phyloP scores from a whole-genome alignment of 345 rosid genomes.

The Eucalyptus tenuipes region DNA sequence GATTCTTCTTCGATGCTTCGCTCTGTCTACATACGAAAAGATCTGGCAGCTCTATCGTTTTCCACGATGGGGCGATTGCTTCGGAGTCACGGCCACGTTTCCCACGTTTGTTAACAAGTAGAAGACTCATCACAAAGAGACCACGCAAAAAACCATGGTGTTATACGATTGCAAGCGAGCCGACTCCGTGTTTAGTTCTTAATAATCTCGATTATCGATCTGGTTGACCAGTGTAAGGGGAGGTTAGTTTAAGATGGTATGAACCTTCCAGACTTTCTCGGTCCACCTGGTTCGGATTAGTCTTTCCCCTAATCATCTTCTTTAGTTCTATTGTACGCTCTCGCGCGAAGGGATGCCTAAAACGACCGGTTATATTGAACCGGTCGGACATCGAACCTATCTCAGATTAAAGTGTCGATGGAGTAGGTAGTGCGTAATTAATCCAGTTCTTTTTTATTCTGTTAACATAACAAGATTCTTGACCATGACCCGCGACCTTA shows the following conservation, averaged over 20 bases:
- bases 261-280: background rate
- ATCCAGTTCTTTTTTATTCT: background rate
- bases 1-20: background rate
- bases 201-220: background rate
- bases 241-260: background rate
- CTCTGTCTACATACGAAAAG: background rate
- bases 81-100: background rate
- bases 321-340: background rate
- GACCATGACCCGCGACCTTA: background rate
- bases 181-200: background rate
- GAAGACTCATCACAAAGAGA: background rate
- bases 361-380: background rate
- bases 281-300: background rate
- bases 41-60: background rate
- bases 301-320: background rate
- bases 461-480: background rate
- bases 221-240: background rate
- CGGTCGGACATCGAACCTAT: background rate
- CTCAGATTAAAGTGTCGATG: background rate
- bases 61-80: background rate
- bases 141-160: background rate
- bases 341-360: background rate
- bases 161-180: background rate
- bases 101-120: background rate
- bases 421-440: background rate